These are phyloP conservation scores for Blastobotrys petasosporus DNA, from an alignment of 1,139 yeast genomes.

Conservation along the genomic window DNA sequence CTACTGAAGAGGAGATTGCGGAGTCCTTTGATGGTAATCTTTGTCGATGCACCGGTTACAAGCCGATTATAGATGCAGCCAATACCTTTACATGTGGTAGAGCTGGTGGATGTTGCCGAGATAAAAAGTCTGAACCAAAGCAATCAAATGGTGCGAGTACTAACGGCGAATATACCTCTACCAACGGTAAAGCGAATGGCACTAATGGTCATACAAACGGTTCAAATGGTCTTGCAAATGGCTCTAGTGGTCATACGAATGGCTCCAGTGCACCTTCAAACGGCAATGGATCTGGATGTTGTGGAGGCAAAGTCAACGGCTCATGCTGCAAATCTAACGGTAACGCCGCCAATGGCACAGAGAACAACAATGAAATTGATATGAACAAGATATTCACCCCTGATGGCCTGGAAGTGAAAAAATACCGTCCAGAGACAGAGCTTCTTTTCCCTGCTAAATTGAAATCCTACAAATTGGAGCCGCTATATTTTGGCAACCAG, in stretches of 20 bases:
- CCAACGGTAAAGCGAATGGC: not conserved
- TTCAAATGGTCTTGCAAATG: constrained; percentile 24
- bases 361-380: constrained; percentile 14
- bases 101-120: constrained; percentile 24
- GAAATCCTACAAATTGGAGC: constrained; percentile 25
- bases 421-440: constrained; percentile 36
- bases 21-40: constrained; percentile 44
- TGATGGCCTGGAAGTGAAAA: constrained; percentile 36
- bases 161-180: not conserved
- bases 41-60: constrained; percentile 45
- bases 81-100: constrained; percentile 34
- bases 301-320: constrained; percentile 6
- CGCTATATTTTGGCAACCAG: constrained; percentile 36
- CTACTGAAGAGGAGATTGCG: constrained; percentile 36
- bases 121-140: constrained; percentile 14
- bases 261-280: not conserved
- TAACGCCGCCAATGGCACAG: constrained; percentile 26
- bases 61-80: constrained; percentile 44
- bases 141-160: constrained; percentile 7
- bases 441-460: constrained; percentile 39
- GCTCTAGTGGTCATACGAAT: not conserved
- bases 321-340: constrained; percentile 18
- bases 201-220: constrained; percentile 9
- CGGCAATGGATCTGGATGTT: constrained; percentile 1
- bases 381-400: constrained; percentile 22